phyloP scores from a whole-genome alignment of 306 rosid genomes.

The Abrus precatorius region DNA sequence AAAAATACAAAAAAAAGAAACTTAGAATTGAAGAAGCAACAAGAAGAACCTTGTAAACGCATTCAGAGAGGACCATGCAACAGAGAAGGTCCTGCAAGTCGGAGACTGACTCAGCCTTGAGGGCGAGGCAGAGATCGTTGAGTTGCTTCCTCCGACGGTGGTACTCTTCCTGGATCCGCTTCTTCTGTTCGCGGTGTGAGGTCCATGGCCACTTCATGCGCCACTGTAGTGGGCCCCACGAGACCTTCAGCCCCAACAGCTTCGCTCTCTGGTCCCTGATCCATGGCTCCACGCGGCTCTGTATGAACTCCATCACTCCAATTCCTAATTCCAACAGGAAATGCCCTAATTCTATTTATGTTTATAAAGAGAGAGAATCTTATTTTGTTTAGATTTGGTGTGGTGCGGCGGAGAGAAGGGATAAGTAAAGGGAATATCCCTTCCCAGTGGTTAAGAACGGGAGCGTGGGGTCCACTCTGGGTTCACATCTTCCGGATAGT shows the following conservation, averaged over 20 bases:
- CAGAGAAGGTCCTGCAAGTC: constrained; percentile 93
- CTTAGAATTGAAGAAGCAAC: background rate
- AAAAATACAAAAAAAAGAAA: too few species aligned
- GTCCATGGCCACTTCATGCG: constrained; percentile 88
- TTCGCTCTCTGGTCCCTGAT: constrained; percentile 75
- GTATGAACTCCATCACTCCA: constrained; percentile 72
- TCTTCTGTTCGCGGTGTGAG: constrained; percentile 68
- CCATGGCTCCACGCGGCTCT: constrained; percentile 93
- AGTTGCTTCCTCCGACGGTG: constrained; percentile 76
- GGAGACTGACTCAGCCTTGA: constrained; percentile 77
- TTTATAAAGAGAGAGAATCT: background rate
- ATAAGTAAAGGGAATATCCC: constrained; percentile 43
- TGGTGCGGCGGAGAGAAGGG: background rate
- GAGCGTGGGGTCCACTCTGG: background rate
- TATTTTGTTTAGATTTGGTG: background rate
- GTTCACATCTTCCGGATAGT: background rate
- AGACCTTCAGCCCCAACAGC: constrained; percentile 65
- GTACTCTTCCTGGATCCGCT: constrained; percentile 79
- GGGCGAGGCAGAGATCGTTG: constrained; percentile 71
- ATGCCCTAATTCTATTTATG: background rate
- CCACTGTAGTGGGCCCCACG: constrained; percentile 96
- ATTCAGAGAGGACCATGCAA: constrained; percentile 95
- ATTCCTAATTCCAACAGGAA: background rate
- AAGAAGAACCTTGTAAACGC: constrained; percentile 89
- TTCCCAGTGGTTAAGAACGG: constrained; percentile 13